Evolutionary conservation across 805 yeast genomes (phyloP).

Genomic region (Spathaspora sp.): DNA sequence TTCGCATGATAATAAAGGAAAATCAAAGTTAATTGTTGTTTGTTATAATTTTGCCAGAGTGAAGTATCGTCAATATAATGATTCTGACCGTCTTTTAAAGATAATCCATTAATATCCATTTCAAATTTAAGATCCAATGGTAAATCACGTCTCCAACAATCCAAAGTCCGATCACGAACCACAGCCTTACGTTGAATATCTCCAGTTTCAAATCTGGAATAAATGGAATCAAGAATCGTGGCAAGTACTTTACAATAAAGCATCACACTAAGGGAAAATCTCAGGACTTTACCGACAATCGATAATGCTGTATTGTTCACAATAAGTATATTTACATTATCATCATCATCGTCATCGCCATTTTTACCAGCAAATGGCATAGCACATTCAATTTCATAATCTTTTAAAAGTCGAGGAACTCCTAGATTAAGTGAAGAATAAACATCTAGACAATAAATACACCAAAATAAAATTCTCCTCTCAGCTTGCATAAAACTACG

Average conservation of each 20-base stretch:
- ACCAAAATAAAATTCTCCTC: conserved; percentile 82
- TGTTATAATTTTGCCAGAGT: conserved; percentile 27
- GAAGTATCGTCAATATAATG: conserved; percentile 9
- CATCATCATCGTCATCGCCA: conserved; percentile 28
- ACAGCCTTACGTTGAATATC: conserved; percentile 26
- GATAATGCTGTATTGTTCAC: conserved; percentile 57
- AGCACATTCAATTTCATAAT: conserved; percentile 82
- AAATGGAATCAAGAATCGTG: conserved; percentile 65
- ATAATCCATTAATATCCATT: conserved; percentile 54
- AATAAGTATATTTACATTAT: conserved; percentile 53
- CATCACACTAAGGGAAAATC: conserved; percentile 60
- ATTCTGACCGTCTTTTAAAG: conserved; percentile 21
- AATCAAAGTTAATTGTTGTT: conserved; percentile 51
- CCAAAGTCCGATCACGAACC: conserved; percentile 60
- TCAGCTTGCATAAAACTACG: conserved; percentile 71
- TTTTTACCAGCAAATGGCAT: conserved; percentile 59
- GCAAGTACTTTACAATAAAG: conserved; percentile 72
- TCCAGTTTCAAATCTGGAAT: conserved; percentile 48
- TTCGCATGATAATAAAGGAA: conserved; percentile 42
- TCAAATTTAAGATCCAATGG: conserved; percentile 62
- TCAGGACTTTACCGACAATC: conserved; percentile 67
- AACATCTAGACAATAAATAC: conserved; percentile 70
- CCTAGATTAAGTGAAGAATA: conserved; percentile 76
- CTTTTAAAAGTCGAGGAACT: conserved; percentile 76
- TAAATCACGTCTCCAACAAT: conserved; percentile 73